phyloP scores from a whole-genome alignment of 345 rosid species.

The Eucalyptus sp. region DNA sequence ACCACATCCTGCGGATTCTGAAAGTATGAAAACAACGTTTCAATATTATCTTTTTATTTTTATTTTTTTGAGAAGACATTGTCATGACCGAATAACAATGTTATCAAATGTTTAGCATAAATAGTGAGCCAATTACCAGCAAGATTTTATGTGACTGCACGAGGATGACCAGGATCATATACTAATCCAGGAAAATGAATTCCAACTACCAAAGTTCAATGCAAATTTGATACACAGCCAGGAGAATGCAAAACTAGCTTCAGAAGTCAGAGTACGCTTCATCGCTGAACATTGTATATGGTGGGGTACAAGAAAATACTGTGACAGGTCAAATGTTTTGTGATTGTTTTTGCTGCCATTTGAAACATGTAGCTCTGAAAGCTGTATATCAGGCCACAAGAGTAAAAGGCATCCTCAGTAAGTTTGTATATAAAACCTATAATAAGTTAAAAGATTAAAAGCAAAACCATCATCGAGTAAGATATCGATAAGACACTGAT shows the following conservation, averaged over 20 bases:
- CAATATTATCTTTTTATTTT: not conserved
- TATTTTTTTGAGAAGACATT: not conserved
- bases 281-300: not conserved
- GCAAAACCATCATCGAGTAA: not conserved
- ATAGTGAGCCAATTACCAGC: not conserved
- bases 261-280: not conserved
- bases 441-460: not conserved
- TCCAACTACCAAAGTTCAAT: not conserved
- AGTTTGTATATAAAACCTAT: not conserved
- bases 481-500: not conserved
- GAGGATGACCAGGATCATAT: not conserved
- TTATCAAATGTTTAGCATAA: not conserved
- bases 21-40: not conserved
- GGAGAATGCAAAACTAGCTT: not conserved
- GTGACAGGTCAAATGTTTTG: not conserved
- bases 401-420: not conserved
- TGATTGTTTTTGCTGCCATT: not conserved
- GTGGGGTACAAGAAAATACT: not conserved
- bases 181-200: not conserved
- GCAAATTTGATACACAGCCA: not conserved
- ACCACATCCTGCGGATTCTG: slow-evolving; percentile 65
- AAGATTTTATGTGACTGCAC: not conserved
- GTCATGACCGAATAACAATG: not conserved
- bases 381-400: not conserved
- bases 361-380: not conserved